A percentile compares a stretch with the other conserved stretches of the same genome.
These are phyloP conservation scores for Blastomyces emzantsi DNA, from an alignment of 2,329 filamentous ascomycete species.

Conservation along the genomic window DNA sequence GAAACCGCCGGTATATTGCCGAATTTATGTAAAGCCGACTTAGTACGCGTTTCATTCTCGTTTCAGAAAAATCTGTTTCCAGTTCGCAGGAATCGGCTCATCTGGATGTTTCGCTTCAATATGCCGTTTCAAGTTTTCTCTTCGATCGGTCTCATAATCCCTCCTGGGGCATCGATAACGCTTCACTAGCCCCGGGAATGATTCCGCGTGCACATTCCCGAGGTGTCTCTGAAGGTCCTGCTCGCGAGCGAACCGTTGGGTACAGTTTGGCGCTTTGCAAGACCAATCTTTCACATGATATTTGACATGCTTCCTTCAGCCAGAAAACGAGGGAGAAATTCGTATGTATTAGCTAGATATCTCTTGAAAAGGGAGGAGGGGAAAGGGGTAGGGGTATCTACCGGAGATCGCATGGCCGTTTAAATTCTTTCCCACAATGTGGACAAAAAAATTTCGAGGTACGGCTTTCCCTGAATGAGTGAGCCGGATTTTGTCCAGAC, in stretches of 20 bases:
- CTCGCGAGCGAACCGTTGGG: not conserved
- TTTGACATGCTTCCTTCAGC: not conserved
- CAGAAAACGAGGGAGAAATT: too few relatives aligned
- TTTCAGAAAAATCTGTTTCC: not conserved
- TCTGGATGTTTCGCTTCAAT: not conserved
- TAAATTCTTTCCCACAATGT: not conserved
- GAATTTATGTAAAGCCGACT: not conserved
- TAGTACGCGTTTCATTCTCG: not conserved
- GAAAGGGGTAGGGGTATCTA: not conserved
- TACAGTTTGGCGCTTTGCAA: not conserved
- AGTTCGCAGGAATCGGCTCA: not conserved
- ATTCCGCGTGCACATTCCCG: not conserved
- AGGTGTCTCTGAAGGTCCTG: not conserved
- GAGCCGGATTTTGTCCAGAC: not conserved
- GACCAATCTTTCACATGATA: not conserved
- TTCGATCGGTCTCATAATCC: not conserved
- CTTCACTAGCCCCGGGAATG: not conserved
- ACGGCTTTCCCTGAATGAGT: not conserved
- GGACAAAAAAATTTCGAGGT: not conserved
- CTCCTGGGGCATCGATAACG: not conserved
- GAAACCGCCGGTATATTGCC: not conserved
- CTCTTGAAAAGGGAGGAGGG: not conserved
- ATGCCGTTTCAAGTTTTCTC: not conserved
- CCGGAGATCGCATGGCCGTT: not conserved
- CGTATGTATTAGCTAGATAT: not conserved